Percentiles rank a stretch among this genome's conserved stretches.
Evolutionary conservation across 352 stramenopile genomes (phyloP).

Genomic region (Globisporangium polare): DNA sequence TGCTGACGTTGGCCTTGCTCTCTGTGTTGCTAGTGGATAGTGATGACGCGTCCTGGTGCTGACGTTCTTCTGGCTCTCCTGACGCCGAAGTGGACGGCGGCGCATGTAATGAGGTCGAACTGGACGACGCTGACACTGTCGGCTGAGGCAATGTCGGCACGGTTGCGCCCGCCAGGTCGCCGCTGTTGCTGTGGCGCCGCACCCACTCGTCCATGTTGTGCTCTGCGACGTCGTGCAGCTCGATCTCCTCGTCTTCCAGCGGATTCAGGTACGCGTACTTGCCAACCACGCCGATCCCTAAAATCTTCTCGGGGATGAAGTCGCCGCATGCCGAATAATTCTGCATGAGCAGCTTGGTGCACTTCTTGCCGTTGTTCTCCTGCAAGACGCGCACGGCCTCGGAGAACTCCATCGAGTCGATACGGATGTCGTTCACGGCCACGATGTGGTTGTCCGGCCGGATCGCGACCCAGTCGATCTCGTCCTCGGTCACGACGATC

Average conservation of each 20-base stretch:
- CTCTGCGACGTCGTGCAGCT: constrained; percentile 24
- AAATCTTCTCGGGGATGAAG: constrained; percentile 86
- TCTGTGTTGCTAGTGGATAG: constrained; percentile 15
- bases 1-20: constrained; percentile 8
- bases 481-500: constrained; percentile 58
- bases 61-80: background rate
- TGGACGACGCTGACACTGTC: background rate
- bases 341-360: constrained; percentile 85
- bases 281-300: constrained; percentile 72
- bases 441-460: constrained; percentile 84
- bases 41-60: constrained; percentile 10
- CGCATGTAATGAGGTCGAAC: background rate
- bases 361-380: constrained; percentile 84
- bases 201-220: constrained; percentile 67
- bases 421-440: constrained; percentile 83
- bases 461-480: constrained; percentile 81
- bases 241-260: constrained; percentile 37
- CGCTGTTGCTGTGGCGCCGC: constrained; percentile 25
- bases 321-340: constrained; percentile 84
- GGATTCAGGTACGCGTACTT: constrained; percentile 80
- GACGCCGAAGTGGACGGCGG: background rate
- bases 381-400: constrained; percentile 76
- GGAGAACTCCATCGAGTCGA: constrained; percentile 79
- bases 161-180: constrained; percentile 13
- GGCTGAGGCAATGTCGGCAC: constrained; percentile 20